These are phyloP conservation scores for Yamadazyma scolyti DNA, from an alignment of 805 yeast genomes.

Conservation along the genomic window DNA sequence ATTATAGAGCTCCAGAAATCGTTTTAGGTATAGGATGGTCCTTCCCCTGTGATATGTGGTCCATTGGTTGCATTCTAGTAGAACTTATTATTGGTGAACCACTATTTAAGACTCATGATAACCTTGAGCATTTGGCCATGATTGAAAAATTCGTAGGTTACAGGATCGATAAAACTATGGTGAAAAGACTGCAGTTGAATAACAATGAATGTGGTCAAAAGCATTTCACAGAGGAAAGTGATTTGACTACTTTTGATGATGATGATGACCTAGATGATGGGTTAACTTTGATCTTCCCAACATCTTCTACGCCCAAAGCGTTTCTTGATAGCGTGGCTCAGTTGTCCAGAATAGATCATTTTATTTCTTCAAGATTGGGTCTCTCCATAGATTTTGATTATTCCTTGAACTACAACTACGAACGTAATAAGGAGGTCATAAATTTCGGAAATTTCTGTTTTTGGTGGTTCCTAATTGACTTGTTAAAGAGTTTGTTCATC, in stretches of 20 bases:
- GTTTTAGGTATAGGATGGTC: constrained; percentile 96
- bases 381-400: constrained; percentile 36
- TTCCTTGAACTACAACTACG: constrained; percentile 35
- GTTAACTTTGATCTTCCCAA: constrained; percentile 36
- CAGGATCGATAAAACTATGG: constrained; percentile 44
- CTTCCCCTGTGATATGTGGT: constrained; percentile 96
- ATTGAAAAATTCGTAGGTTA: constrained; percentile 76
- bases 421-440: constrained; percentile 38
- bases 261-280: constrained; percentile 19
- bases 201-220: constrained; percentile 40
- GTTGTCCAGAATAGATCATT: constrained; percentile 40
- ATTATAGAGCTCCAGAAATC: constrained; percentile 96
- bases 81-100: constrained; percentile 95
- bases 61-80: constrained; percentile 87
- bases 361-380: constrained; percentile 40
- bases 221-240: constrained; percentile 25
- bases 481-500: constrained; percentile 34
- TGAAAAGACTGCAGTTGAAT: constrained; percentile 26
- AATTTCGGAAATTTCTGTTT: constrained; percentile 63
- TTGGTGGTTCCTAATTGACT: constrained; percentile 72
- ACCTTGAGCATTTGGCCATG: constrained; percentile 90
- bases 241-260: constrained; percentile 8
- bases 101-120: constrained; percentile 90
- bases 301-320: constrained; percentile 33
- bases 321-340: constrained; percentile 36